Conservation (phyloP, 352 stramenopile species). For the Sclerospora graminicola region DNA sequence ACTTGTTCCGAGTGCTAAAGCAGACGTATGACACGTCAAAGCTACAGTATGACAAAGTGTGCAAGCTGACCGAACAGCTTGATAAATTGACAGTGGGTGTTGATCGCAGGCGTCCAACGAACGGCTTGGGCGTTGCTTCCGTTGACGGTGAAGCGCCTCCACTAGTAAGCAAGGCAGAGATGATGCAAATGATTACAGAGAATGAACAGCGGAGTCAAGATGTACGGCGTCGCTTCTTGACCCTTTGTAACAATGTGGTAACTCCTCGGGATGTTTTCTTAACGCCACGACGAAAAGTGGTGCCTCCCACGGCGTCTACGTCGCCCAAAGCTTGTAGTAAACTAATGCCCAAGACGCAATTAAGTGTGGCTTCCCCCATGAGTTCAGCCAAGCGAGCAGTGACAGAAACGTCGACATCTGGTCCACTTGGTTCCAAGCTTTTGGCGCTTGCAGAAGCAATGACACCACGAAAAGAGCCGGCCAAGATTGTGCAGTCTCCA, state of each 20-base stretch:
- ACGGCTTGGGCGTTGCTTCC: constrained; percentile 9
- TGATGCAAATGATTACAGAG: constrained; percentile 35
- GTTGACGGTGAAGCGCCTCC: constrained; percentile 10
- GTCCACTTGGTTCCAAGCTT: constrained; percentile 49
- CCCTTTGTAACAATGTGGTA: constrained; percentile 50
- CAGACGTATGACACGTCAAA: constrained; percentile 72
- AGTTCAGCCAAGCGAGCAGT: constrained; percentile 37
- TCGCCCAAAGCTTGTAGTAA: constrained; percentile 50
- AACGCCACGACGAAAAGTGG: constrained; percentile 29
- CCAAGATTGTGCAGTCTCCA: constrained; percentile 39
- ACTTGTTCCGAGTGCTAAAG: constrained; percentile 62
- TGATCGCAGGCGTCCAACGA: constrained; percentile 16
- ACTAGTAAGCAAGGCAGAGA: constrained; percentile 31
- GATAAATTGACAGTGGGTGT: constrained; percentile 37
- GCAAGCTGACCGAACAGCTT: constrained; percentile 35
- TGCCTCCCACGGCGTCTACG: constrained; percentile 11
- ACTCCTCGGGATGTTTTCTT: constrained; percentile 45
- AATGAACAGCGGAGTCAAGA: constrained; percentile 32
- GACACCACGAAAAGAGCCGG: constrained; percentile 33
- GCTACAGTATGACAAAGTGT: constrained; percentile 61
- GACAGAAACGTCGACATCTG: constrained; percentile 43
- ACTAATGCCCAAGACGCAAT: constrained; percentile 54
- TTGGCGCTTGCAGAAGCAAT: constrained; percentile 55
- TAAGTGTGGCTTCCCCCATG: constrained; percentile 58
- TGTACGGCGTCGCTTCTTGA: constrained; percentile 40